Evolutionary conservation across 371 early-diverging fungal species (phyloP), one percentile per base, ranked within the genome.

Genomic region (Umbelopsis sp.): DNA sequence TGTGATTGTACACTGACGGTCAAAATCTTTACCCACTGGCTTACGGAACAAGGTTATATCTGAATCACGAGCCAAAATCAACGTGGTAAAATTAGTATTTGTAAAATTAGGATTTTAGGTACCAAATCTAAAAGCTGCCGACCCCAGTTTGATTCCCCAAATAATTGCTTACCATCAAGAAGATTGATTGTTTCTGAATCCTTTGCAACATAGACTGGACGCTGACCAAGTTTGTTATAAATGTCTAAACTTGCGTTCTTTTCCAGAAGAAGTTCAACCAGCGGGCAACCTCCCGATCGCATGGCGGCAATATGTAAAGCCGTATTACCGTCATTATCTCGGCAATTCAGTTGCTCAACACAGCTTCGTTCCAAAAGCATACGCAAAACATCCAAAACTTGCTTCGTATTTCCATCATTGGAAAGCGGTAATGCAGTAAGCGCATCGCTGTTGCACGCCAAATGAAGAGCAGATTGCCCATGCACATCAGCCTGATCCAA

Each of bases 321-420:
- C 14, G 83, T 84, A 46, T 80, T 78, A 10, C 85, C 85, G 22
- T 73, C 50, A 0, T 70, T 66, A 44, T 80, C 77, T 2, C 76
- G 73, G 2, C 70, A 68, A 65, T 80, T 24, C 32, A 44, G 11
- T 29, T 48, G 37, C 16, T 46, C 48, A 2, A 46, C 10, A 11
- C 38, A 25, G 12, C 2, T 45, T 20, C 32, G 48, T 22, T 10
- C 37, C 25, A 65, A 32, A 37, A 65, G 57, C 57, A 57, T 35
- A 11, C 35, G 57, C 18, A 57, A 24, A 37, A 57, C 29, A 35
- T 57, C 57, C 18, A 57, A 3, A 57, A 57, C 37, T 37, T 57
- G 37, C 6, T 29, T 16, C 12, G 35, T 57, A 35, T 18, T 35
- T 1, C 35, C 35, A 29, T 57, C 57, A 35, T 57, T 57, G 12